Base-by-base conservation (phyloP, 257 asterid genomes). In the Solanum virginianum region DNA sequence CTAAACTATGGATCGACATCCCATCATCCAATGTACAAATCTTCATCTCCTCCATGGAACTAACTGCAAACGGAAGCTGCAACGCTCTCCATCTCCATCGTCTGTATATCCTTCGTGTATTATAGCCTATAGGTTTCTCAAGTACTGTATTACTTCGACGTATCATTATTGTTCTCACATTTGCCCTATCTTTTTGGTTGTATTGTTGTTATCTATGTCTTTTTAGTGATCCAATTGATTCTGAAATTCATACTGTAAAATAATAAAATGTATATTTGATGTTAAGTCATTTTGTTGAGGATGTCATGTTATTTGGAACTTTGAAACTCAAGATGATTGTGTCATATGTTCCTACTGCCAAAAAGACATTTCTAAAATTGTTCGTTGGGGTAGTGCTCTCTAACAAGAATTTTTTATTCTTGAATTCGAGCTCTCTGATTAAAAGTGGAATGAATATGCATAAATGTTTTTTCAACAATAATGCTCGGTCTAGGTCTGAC, bases 11-110 rank as follows among this genome's bases (percentile, higher is more conserved):
- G 90, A 84, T 86, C 98, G 51, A 68, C 91, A 43, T 88, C 95
- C 80, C 97, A 89, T 15, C 98, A 94, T 75, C 91, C 89, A 80
- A 83, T 90, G 88, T 92, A 90, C 90, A 96, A 92, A 85, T 88
- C 94, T 60, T 89, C 99, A 24, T 94, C 98, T 86, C 99, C 98
- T 87, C 91, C 94, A 15, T 94, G 99, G 99, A 93, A 91, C 88
- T 96, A 90, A 32, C 75, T 85, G 84, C 85, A 57, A 82, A 59
- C 80, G 56, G 43, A 26, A 62, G 59, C 51, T 20, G 62, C 84
- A 36, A 10, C 36, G 6, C 11, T 84, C 65, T 36, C 51, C 47
- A 72, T 24, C 85, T 36, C 41, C 41, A 36, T 36, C 36, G 55
- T 80, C 83, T 93, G 93, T 92, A 90, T 72, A 90, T 89, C 88